Base-by-base conservation (phyloP, 331 rosid species). In the Arachis monticola region DNA sequence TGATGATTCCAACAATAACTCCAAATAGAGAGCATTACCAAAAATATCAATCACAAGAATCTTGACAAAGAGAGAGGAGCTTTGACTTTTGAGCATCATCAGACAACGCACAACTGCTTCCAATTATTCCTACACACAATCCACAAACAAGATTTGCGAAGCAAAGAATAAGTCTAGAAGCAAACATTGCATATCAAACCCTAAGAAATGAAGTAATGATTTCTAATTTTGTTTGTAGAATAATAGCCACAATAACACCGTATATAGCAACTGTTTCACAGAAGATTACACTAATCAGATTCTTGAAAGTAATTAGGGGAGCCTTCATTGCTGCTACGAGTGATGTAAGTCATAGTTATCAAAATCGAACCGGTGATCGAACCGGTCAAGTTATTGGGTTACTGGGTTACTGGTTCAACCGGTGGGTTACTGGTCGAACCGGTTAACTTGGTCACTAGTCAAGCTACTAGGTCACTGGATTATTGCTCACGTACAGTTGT, bases 231-330 rank as follows among this genome's bases (percentile, higher is more conserved):
- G 99, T 94, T 85, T 94, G 99, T 74, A 94, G 87, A 83, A 94
- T 94, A 81, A 94, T 94, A 45, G 99, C 97, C 46, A 94, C 99
- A 58, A 94, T 94, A 74, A 94, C 99, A 66, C 99, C 99, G 53
- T 94, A 94, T 70, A 92, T 94, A 52, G 99, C 99, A 83, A 94
- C 97, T 30, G 99, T 97, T 85, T 94, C 99, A 75, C 99, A 94
- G 87, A 94, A 94, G 81, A 94, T 94, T 45, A 92, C 97, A 76
- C 99, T 22, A 22, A 22, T 22, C 27, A 22, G 27, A 22, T 22
- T 22, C 27, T 22, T 22, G 27, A 22, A 22, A 22, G 27, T 22
- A 22, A 22, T 22, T 22, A 0, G 27, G 27, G 27, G 27, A 22
- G 27, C 27, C 27, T 22, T 22, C 27, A 22, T 22, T 22, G 27